Conservation (phyloP, 2,329 filamentous ascomycete genomes). For the Hypoxylon sp. region DNA sequence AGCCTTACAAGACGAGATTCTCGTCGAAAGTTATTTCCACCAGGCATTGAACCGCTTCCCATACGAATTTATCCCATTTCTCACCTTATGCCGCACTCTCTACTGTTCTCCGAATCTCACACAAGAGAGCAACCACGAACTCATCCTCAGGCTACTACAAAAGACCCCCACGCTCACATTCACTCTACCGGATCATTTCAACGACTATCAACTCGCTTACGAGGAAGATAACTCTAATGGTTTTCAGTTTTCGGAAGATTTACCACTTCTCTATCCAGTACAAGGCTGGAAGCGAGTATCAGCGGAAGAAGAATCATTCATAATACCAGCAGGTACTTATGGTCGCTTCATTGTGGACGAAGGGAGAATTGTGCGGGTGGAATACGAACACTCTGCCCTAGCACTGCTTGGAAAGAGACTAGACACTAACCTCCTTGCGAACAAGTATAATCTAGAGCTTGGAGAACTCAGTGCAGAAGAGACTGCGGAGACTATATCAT, state of each 20-base stretch:
- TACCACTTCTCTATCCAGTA: slow-evolving; percentile 73
- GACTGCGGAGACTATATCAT: slow-evolving; percentile 79
- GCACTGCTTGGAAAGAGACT: slow-evolving; percentile 84
- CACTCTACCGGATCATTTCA: slow-evolving; percentile 78
- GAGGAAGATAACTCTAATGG: slow-evolving; percentile 90
- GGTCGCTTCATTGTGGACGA: slow-evolving; percentile 84
- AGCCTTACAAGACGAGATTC: slow-evolving; percentile 68
- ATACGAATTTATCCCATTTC: slow-evolving; percentile 85
- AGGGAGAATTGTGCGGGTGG: slow-evolving; percentile 81
- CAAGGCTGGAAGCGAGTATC: slow-evolving; percentile 62
- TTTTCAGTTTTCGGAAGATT: slow-evolving; percentile 75
- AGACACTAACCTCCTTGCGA: slow-evolving; percentile 75
- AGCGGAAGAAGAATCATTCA: slow-evolving; percentile 67
- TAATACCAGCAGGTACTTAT: slow-evolving; percentile 75
- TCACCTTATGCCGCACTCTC: slow-evolving; percentile 78
- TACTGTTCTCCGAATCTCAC: slow-evolving; percentile 62
- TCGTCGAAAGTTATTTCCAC: slow-evolving; percentile 74
- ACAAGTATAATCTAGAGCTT: slow-evolving; percentile 67
- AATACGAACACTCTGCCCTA: slow-evolving; percentile 84
- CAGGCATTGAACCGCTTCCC: slow-evolving; percentile 85
- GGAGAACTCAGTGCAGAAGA: slow-evolving; percentile 71
- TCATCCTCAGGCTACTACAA: slow-evolving; percentile 75
- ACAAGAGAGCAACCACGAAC: slow-evolving; percentile 56
- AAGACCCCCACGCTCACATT: slow-evolving; percentile 83
- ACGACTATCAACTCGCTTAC: slow-evolving; percentile 80